Evolutionary conservation across 257 asterid genomes (phyloP), one percentile per base, ranked within the genome.

Genomic region (Solanum ossicruentum): DNA sequence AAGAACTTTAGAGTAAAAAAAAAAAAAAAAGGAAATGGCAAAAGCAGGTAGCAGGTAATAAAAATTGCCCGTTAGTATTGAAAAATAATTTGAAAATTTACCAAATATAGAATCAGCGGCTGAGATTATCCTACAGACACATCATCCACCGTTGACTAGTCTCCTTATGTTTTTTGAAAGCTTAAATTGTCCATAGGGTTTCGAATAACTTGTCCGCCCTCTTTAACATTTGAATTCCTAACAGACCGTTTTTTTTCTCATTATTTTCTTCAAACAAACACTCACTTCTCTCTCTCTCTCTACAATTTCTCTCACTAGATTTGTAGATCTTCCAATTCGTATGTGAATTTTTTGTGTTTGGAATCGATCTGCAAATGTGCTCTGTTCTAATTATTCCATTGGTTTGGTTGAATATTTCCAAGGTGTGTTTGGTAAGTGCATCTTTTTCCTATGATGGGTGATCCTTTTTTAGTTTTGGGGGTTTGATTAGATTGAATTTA

Each of bases 311-410:
- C 65, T 78, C 65, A 51, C 49, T 77, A 77, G 16, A 45, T 73
- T 28, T 26, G 28, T 9, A 78, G 65, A 78, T 78, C 65, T 52
- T 26, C 13, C 21, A 52, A 16, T 16, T 51, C 6, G 28, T 49
- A 1, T 0, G 13, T 73, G 23, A 77, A 23, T 51, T 11, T 18
- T 36, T 16, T 43, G 70, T 43, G 66, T 54, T 60, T 80, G 54
- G 86, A 89, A 89, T 89, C 88, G 91, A 87, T 89, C 88, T 84
- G 84, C 82, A 51, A 83, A 78, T 85, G 88, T 57, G 69, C 12
- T 49, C 57, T 67, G 83, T 83, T 63, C 55, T 60, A 78, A 82
- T 89, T 66, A 61, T 75, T 72, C 85, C 86, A 83, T 67, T 51
- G 83, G 51, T 43, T 17, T 63, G 10, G 28, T 87, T 85, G 84